A percentile compares a stretch with the other conserved stretches of the same genome.
These are phyloP conservation scores for Penicillium lividum DNA, from an alignment of 495 filamentous ascomycete species.

Conservation along the genomic window DNA sequence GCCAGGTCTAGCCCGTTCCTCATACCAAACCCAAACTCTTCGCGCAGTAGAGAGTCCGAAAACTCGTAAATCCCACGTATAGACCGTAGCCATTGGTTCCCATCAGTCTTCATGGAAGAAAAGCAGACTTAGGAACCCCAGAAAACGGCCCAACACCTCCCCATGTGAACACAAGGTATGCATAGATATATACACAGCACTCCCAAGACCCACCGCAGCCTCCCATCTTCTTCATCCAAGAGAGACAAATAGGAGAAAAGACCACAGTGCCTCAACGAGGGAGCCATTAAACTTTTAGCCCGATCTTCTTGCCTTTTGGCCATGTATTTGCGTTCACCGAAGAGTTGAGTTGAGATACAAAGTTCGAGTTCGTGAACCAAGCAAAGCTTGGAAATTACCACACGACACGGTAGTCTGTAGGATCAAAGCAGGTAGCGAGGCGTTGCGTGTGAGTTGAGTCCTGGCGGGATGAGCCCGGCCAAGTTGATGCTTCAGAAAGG, in stretches of 20 bases:
- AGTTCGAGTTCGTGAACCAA: conserved; percentile 4
- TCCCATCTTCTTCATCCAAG: background rate
- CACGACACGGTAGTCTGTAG: background rate
- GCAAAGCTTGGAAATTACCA: background rate
- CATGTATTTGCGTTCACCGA: conserved; percentile 31
- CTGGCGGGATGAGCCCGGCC: background rate
- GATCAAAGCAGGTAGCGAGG: background rate
- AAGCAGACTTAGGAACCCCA: conserved; percentile 50
- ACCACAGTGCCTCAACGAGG: conserved; percentile 7
- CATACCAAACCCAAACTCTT: background rate
- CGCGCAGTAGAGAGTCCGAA: conserved; percentile 3
- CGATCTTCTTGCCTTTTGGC: conserved; percentile 16
- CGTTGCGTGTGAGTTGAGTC: background rate
- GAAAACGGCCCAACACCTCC: conserved; percentile 31
- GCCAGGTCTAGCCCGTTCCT: background rate
- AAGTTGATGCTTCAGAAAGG: background rate
- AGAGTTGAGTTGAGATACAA: conserved; percentile 8
- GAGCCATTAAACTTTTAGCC: conserved; percentile 19
- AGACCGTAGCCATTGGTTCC: conserved; percentile 52
- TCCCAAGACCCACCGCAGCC: conserved; percentile 6
- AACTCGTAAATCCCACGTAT: conserved; percentile 23
- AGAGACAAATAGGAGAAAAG: background rate
- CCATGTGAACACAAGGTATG: background rate
- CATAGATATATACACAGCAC: conserved; percentile 30
- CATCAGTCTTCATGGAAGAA: conserved; percentile 43